These are phyloP conservation scores for Gossypium mustelinum DNA, from an alignment of 345 rosid genomes.

Conservation along the genomic window DNA sequence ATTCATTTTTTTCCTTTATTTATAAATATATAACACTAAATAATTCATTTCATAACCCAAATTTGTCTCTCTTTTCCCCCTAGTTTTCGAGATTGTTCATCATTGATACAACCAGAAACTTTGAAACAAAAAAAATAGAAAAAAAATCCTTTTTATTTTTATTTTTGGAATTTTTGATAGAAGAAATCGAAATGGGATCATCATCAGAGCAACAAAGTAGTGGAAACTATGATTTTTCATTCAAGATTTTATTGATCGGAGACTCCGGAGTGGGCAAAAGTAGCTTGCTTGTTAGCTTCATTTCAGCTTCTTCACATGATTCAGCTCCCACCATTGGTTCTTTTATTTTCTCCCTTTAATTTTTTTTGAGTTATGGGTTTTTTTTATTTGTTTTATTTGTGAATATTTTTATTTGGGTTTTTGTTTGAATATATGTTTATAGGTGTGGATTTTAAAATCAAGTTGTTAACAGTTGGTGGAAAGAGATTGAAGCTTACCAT, in stretches of 20 bases:
- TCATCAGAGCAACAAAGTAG: conserved; percentile 68
- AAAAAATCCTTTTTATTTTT: too few relatives aligned
- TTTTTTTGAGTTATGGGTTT: neutral
- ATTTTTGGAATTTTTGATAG: neutral
- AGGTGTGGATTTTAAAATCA: conserved; percentile 99
- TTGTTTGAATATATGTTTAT: neutral
- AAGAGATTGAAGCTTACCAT: conserved; percentile 85
- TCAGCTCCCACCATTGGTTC: conserved; percentile 86
- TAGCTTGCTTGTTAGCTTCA: conserved; percentile 92
- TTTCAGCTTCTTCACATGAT: conserved; percentile 60
- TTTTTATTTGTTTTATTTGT: neutral
- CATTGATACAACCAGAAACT: conserved; percentile 28
- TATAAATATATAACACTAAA: neutral
- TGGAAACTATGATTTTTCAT: conserved; percentile 65
- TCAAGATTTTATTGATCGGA: conserved; percentile 94
- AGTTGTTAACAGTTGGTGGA: conserved; percentile 69
- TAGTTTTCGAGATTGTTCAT: conserved; percentile 15
- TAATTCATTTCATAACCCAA: neutral
- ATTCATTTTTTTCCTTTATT: neutral
- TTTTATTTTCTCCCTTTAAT: neutral
- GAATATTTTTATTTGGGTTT: neutral
- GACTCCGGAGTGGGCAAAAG: conserved; percentile 97
- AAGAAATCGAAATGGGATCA: conserved; percentile 52
- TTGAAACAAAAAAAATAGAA: neutral
- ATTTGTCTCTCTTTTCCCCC: neutral